phyloP scores from a whole-genome alignment of 257 asterid genomes.

The Solanum piurae region DNA sequence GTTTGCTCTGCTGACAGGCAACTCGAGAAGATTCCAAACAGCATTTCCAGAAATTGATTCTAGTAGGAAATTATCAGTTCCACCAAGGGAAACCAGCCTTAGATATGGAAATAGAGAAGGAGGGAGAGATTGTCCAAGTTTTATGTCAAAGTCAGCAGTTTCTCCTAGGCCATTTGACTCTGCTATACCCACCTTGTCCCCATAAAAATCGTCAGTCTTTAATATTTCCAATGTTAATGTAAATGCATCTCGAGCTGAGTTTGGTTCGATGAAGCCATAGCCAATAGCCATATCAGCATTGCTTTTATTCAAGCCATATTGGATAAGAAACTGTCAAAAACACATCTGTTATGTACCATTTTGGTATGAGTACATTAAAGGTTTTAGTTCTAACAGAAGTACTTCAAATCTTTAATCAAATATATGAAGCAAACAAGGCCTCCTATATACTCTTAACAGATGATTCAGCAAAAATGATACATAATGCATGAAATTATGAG shows the following conservation, averaged over 20 bases:
- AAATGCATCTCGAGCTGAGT: constrained; percentile 57
- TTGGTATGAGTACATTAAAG: not conserved
- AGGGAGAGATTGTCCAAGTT: constrained; percentile 66
- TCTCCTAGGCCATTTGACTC: constrained; percentile 65
- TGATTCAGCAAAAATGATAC: not conserved
- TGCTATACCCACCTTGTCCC: constrained; percentile 79
- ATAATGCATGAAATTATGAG: not conserved
- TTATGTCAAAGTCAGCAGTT: constrained; percentile 67
- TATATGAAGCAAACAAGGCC: not conserved
- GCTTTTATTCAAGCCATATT: constrained; percentile 81
- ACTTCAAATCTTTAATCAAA: not conserved
- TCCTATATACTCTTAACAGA: not conserved
- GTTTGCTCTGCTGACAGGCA: constrained; percentile 73
- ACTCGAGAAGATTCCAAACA: constrained; percentile 68
- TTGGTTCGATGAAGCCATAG: constrained; percentile 73
- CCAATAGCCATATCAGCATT: constrained; percentile 95
- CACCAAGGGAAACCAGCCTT: constrained; percentile 71
- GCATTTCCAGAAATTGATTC: constrained; percentile 70
- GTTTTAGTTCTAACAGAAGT: not conserved
- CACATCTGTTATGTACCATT: not conserved
- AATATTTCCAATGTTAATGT: constrained; percentile 79
- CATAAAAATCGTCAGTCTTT: constrained; percentile 55
- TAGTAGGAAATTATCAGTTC: constrained; percentile 75
- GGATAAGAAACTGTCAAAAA: constrained; percentile 61
- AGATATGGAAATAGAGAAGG: constrained; percentile 65